Evolutionary conservation across 2,329 filamentous ascomycete species (phyloP), one percentile per base, ranked within the genome.

Genomic region (Aspergillus aculeatinus): DNA sequence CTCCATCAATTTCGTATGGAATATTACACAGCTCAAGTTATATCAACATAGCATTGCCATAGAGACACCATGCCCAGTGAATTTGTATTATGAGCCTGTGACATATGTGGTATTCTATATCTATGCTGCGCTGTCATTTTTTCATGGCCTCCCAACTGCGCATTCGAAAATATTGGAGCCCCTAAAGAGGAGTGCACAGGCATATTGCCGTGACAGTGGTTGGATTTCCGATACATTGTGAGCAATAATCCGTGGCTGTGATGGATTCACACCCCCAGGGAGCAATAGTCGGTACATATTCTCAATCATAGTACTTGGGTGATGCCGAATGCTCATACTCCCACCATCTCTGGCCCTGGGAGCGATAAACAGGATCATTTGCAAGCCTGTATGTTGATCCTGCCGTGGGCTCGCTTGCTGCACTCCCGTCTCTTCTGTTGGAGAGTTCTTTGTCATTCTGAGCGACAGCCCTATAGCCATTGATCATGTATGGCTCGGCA

Each of bases 401-500:
- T 11, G 70, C 74, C 1, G 70, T 69, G 4, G 70, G 69, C 50
- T 76, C 70, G 31, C 63, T 62, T 23, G 47, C 25, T 4, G 44
- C n/a, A 19, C 47, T 29, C 12, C n/a, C 52, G 31, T 48, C 49
- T 16, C 67, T 53, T 25, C 66, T 52, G 23, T 67, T 55, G 51
- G 62, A 64, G 19, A 60, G 55, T 11, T 89, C 83, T 63, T 88
- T 86, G 69, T 90, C 87, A 57, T 85, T 81, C 60, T 82, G 81
- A 60, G 88, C 86, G 59, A 90, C 77, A 70, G 85, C 81, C 68
- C 91, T 89, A 72, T 96, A 96, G 14, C 92, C 92, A 6, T 86
- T 88, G 51, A 85, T 75, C 85, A 96, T 96, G 76, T 96, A 96
- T 0, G 92, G 92, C 75, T 96, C 91, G 44, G 85, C 86, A 62